Percentiles rank a stretch among this genome's conserved stretches.
phyloP scores from a whole-genome alignment of 805 yeast genomes.

The Ogataea dorogensis region DNA sequence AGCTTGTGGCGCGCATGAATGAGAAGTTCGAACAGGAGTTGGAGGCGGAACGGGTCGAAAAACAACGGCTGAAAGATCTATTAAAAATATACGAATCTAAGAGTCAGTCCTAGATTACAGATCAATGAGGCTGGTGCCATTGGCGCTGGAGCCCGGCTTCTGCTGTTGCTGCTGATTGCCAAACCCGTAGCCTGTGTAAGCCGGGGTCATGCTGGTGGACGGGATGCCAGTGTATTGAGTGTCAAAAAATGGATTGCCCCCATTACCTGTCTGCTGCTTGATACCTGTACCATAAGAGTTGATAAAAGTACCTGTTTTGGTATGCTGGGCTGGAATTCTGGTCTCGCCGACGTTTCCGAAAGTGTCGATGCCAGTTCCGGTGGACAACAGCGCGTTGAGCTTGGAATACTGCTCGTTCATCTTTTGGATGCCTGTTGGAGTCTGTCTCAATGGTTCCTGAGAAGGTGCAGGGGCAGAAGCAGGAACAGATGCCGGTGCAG shows the following conservation, averaged over 20 bases:
- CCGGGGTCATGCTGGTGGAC: slow-evolving; percentile 63
- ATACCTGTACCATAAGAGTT: slow-evolving; percentile 88
- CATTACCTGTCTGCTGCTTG: slow-evolving; percentile 45
- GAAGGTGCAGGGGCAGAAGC: slow-evolving; percentile 30
- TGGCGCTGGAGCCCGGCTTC: slow-evolving; percentile 20
- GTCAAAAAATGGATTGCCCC: slow-evolving; percentile 60
- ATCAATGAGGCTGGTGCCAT: slow-evolving; percentile 34
- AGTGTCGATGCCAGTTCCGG: slow-evolving; percentile 91
- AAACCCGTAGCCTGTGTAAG: slow-evolving; percentile 92
- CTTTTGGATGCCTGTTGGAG: slow-evolving; percentile 52
- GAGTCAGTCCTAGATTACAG: slow-evolving; percentile 16
- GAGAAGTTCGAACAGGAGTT: slow-evolving; percentile 59
- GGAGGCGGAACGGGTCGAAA: slow-evolving; percentile 51
- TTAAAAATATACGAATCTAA: slow-evolving; percentile 34
- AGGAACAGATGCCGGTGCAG: slow-evolving; percentile 13
- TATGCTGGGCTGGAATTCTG: slow-evolving; percentile 91
- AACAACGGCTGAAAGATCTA: slow-evolving; percentile 44
- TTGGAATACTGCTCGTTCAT: slow-evolving; percentile 63
- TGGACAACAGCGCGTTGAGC: slow-evolving; percentile 72
- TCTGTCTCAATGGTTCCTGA: slow-evolving; percentile 42
- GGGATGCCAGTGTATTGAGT: slow-evolving; percentile 75
- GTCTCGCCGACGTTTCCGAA: slow-evolving; percentile 84
- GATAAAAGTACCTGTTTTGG: slow-evolving; percentile 74
- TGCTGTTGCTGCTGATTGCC: slow-evolving; percentile 67
- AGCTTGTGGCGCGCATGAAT: slow-evolving; percentile 59